phyloP scores from a whole-genome alignment of 2,329 filamentous ascomycete genomes.

The Clonostachys sp. region DNA sequence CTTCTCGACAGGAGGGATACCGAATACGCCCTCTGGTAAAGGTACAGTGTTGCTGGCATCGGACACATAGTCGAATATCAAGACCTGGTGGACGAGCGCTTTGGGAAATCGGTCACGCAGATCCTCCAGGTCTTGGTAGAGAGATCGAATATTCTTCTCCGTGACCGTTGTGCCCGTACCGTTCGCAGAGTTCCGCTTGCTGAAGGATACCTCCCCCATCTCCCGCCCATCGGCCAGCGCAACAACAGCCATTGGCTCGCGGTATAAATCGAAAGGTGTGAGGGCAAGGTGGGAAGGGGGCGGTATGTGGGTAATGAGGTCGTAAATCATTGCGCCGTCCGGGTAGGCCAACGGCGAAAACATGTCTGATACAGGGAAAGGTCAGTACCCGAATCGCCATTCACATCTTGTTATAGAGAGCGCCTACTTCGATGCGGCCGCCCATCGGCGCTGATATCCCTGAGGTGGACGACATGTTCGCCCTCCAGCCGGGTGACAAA shows the following conservation, averaged over 20 bases:
- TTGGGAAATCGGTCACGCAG: slow-evolving; percentile 70
- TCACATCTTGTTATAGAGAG: background rate
- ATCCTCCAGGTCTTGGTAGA: slow-evolving; percentile 65
- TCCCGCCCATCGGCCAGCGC: slow-evolving; percentile 81
- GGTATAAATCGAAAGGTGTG: slow-evolving; percentile 85
- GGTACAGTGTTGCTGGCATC: slow-evolving; percentile 42
- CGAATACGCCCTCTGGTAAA: slow-evolving; percentile 63
- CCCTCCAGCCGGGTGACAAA: slow-evolving; percentile 75
- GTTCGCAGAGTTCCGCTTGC: slow-evolving; percentile 48
- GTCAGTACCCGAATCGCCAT: background rate
- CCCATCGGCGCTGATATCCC: slow-evolving; percentile 81
- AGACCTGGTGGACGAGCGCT: slow-evolving; percentile 70
- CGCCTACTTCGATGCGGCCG: slow-evolving; percentile 76
- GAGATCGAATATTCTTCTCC: slow-evolving; percentile 52
- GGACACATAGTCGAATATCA: slow-evolving; percentile 71
- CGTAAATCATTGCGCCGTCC: slow-evolving; percentile 80
- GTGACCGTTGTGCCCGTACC: slow-evolving; percentile 42
- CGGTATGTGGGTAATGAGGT: slow-evolving; percentile 75
- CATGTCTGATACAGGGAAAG: slow-evolving; percentile 58
- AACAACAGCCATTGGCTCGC: slow-evolving; percentile 78
- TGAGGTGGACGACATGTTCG: slow-evolving; percentile 77
- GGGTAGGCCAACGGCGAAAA: slow-evolving; percentile 90
- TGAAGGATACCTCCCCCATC: slow-evolving; percentile 48
- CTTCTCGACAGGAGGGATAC: slow-evolving; percentile 63
- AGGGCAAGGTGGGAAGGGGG: slow-evolving; percentile 75